phyloP scores from a whole-genome alignment of 2,329 filamentous ascomycete genomes.

The Phyllosticta ampelicida region DNA sequence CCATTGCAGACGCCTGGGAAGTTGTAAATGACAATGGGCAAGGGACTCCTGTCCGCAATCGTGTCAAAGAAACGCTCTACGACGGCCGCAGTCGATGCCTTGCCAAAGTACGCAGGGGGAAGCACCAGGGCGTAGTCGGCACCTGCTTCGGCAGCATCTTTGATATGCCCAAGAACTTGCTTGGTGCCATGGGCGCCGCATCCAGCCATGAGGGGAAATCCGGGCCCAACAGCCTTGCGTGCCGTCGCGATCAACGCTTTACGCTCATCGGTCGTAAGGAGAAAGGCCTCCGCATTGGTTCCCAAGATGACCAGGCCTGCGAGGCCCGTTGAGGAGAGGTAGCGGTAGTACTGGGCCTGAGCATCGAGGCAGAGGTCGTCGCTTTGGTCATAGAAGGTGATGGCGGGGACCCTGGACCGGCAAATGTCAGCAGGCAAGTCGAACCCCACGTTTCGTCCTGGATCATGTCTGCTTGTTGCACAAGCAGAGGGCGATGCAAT shows the following conservation, averaged over 20 bases:
- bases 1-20: constrained; percentile 58
- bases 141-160: constrained; percentile 31
- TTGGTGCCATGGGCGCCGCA: constrained; percentile 33
- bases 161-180: constrained; percentile 34
- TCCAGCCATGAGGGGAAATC: constrained; percentile 35
- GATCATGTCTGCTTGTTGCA: not conserved
- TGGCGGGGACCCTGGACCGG: constrained; percentile 22
- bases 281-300: constrained; percentile 37
- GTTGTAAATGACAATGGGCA: constrained; percentile 63
- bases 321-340: constrained; percentile 33
- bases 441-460: not conserved
- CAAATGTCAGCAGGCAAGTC: not conserved
- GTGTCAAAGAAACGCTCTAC: constrained; percentile 33
- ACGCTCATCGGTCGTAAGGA: constrained; percentile 35
- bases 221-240: constrained; percentile 31
- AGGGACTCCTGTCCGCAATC: constrained; percentile 46
- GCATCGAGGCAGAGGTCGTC: constrained; percentile 32
- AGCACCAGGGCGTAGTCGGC: constrained; percentile 35
- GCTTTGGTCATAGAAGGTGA: constrained; percentile 35
- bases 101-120: constrained; percentile 36
- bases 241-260: constrained; percentile 29
- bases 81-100: constrained; percentile 31
- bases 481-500: not conserved
- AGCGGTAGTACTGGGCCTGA: constrained; percentile 34
- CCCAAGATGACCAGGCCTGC: constrained; percentile 37